These are phyloP conservation scores for Skeletonema potamos DNA, from an alignment of 108 stramenopile species.

Conservation along the genomic window DNA sequence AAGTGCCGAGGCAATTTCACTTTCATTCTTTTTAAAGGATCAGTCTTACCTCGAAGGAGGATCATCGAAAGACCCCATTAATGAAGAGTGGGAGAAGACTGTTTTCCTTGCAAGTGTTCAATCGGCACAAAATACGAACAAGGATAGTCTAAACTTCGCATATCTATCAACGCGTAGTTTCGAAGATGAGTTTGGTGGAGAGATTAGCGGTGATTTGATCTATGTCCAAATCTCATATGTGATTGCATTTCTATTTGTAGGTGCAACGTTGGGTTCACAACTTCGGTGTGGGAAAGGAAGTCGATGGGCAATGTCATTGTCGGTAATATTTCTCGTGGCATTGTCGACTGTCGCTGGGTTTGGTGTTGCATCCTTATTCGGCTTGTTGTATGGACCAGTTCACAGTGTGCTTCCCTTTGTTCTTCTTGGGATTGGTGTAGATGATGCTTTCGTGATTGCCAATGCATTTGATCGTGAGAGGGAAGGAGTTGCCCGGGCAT, in stretches of 20 bases:
- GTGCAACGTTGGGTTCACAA: conserved; percentile 53
- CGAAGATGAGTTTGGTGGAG: conserved; percentile 76
- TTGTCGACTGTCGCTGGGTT: conserved; percentile 70
- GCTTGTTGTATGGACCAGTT: conserved; percentile 74
- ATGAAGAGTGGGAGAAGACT: conserved; percentile 58
- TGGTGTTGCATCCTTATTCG: conserved; percentile 64
- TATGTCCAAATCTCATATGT: conserved; percentile 56
- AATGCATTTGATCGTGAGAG: conserved; percentile 73
- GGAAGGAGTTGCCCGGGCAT: conserved; percentile 37
- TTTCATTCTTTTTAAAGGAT: conserved; percentile 64
- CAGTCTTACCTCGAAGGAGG: conserved; percentile 46
- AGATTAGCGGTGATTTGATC: conserved; percentile 52
- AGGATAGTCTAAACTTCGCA: conserved; percentile 26
- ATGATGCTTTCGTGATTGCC: conserved; percentile 85
- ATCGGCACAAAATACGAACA: conserved; percentile 2
- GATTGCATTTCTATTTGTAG: conserved; percentile 59
- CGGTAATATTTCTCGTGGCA: conserved; percentile 53
- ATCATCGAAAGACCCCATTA: conserved; percentile 40
- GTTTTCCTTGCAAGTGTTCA: conserved; percentile 37
- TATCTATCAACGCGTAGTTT: conserved; percentile 66
- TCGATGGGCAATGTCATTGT: conserved; percentile 62
- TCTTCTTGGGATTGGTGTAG: conserved; percentile 83
- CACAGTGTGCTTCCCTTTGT: conserved; percentile 83
- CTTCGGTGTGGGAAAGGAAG: conserved; percentile 54
- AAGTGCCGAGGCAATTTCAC: conserved; percentile 55